A percentile compares a stretch with the other conserved stretches of the same genome.
Conservation (phyloP, 805 yeast genomes). For the Starmerella asiatica region DNA sequence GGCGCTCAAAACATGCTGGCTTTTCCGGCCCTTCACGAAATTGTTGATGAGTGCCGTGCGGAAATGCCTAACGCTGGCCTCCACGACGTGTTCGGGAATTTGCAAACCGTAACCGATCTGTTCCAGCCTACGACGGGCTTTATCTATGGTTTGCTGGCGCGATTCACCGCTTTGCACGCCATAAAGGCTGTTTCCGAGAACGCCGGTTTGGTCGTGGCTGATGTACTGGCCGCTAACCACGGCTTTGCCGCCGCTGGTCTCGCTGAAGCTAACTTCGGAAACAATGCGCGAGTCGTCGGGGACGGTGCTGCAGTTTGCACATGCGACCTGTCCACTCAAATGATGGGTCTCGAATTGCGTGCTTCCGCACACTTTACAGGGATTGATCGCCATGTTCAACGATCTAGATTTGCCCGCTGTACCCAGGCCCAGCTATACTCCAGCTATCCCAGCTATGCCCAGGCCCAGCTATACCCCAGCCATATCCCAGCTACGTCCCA, state of each 20-base stretch:
- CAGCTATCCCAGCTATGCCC: not conserved
- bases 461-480: not conserved
- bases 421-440: not conserved
- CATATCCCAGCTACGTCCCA: not conserved
- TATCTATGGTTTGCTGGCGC: slow-evolving; percentile 75
- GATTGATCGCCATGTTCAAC: slow-evolving; percentile 4
- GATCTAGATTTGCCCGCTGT: not conserved
- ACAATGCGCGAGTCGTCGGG: slow-evolving; percentile 88
- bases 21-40: slow-evolving; percentile 93
- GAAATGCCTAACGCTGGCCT: slow-evolving; percentile 82
- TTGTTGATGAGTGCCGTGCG: slow-evolving; percentile 71
- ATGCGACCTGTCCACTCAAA: slow-evolving; percentile 45
- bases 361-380: slow-evolving; percentile 18
- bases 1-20: slow-evolving; percentile 90
- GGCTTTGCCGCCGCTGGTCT: slow-evolving; percentile 85
- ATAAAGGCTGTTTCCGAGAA: slow-evolving; percentile 48
- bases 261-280: slow-evolving; percentile 89
- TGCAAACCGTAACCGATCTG: slow-evolving; percentile 65
- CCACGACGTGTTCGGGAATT: slow-evolving; percentile 75
- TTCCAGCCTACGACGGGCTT: slow-evolving; percentile 65
- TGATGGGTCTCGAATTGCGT: slow-evolving; percentile 16
- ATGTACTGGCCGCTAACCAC: slow-evolving; percentile 90
- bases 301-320: slow-evolving; percentile 75
- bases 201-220: slow-evolving; percentile 68
- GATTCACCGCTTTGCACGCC: slow-evolving; percentile 42